These are phyloP conservation scores for Mucor sp. DNA, from an alignment of 371 early-diverging fungal genomes.

Conservation along the genomic window DNA sequence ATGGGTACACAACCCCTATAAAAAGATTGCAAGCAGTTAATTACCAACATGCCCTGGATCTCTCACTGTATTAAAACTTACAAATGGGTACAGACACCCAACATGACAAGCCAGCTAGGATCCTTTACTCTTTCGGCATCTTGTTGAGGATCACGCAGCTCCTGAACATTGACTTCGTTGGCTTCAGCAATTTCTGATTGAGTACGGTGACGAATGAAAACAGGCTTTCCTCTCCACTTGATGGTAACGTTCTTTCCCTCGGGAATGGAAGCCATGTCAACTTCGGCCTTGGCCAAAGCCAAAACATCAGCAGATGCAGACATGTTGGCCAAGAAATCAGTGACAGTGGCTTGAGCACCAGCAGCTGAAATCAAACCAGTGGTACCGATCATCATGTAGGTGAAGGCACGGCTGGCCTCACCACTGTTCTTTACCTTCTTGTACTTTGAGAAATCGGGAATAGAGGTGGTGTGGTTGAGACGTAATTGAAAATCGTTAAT, in stretches of 20 bases:
- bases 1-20: constrained; percentile 95
- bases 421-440: constrained; percentile 61
- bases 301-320: constrained; percentile 96
- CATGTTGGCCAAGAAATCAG: constrained; percentile 89
- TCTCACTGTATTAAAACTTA: constrained; percentile 44
- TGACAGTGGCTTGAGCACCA: constrained; percentile 91
- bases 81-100: constrained; percentile 98
- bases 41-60: neutral
- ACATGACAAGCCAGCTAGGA: constrained; percentile 97
- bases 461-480: constrained; percentile 59
- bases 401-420: constrained; percentile 75
- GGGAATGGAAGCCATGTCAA: constrained; percentile 89
- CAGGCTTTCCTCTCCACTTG: constrained; percentile 99
- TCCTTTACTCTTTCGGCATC: constrained; percentile 91
- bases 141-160: constrained; percentile 90
- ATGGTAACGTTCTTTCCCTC: constrained; percentile 96
- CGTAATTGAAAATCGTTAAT: constrained; percentile 54
- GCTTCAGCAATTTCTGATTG: constrained; percentile 95
- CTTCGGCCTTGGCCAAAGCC: constrained; percentile 97
- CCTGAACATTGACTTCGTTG: constrained; percentile 73
- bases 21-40: constrained; percentile 1
- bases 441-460: constrained; percentile 72
- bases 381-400: constrained; percentile 95
- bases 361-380: constrained; percentile 85
- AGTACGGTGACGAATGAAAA: constrained; percentile 97